Evolutionary conservation across 306 rosid genomes (phyloP).

Genomic region (Macrotyloma uniflorum): DNA sequence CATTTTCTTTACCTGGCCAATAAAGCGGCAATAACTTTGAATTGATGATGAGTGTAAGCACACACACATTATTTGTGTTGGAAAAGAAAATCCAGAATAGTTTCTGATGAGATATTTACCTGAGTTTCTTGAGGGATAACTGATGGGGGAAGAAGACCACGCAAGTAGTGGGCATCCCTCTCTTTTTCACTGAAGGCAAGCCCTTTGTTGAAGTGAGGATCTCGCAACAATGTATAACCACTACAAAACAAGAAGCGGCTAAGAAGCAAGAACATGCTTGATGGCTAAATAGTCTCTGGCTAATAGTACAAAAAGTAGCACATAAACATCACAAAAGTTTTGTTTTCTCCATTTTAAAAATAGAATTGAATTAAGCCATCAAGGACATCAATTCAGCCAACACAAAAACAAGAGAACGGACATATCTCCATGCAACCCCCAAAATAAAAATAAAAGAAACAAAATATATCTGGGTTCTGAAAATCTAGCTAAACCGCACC

Average conservation of each 20-base stretch:
- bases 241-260: constrained; percentile 46
- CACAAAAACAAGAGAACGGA: background rate
- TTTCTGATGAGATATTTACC: constrained; percentile 47
- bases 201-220: constrained; percentile 97
- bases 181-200: constrained; percentile 89
- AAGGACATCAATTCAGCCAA: constrained; percentile 17
- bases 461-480: background rate
- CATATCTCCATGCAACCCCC: background rate
- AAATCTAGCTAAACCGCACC: background rate
- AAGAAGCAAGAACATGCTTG: constrained; percentile 12
- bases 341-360: background rate
- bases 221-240: constrained; percentile 87
- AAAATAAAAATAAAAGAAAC: background rate
- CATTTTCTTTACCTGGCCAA: constrained; percentile 87
- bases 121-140: constrained; percentile 82
- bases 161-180: constrained; percentile 97
- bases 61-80: background rate
- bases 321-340: background rate
- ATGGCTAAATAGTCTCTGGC: background rate
- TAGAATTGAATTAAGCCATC: background rate
- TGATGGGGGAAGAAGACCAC: constrained; percentile 95
- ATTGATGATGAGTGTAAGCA: background rate
- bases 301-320: background rate
- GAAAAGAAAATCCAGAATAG: background rate
- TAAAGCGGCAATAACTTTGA: constrained; percentile 18